Base-by-base conservation (phyloP, 768 basidiomycete genomes). In the Lactarius trivialis region DNA sequence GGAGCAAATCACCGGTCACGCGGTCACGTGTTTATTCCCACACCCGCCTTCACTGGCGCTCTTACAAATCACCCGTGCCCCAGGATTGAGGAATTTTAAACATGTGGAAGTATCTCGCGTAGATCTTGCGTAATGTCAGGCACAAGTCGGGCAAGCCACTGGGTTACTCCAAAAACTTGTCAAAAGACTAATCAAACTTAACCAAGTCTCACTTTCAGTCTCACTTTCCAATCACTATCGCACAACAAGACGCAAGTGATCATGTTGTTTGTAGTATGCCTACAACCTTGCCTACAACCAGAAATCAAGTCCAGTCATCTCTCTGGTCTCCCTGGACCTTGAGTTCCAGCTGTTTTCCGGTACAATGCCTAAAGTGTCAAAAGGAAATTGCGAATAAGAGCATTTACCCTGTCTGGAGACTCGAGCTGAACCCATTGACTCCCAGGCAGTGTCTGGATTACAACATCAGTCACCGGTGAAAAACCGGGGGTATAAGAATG, bases 401-500 rank as follows among this genome's bases (percentile, higher is more conserved):
- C 50, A 65, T 89, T 89, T 68, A 85, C 81, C 45, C 72, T 71
- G 1, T 72, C 59, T 0, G 86, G 82, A 64, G 77, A 69, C 70
- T 89, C 88, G n/a, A 89, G 73, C 41, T 88, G 88, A 17, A 80
- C 75, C 86, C 88, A 89, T 69, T 89, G 88, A 8, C 83, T 79
- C 0, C 81, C 82, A 7, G 72, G 68, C 59, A 87, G 72, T 3
- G 76, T 72, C 84, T 85, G 60, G 3, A 37, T 60, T 48, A 30
- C 39, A 60, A 59, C n/a, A 15, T 45, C 15, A 58, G 41, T 45
- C 48, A 54, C 24, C 12, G 21, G 21, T 21, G 26, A 15, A 15
- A 39, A 9, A 26, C 5, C 11, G 28, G 43, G 11, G 36, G 9
- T 26, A 58, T 17, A 30, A 45, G 9, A 60, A 49, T 14, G 32